Percentiles rank a stretch among this genome's conserved stretches.
These are phyloP conservation scores for Santalum album DNA, from an alignment of 164 flowering plant species.

Conservation along the genomic window DNA sequence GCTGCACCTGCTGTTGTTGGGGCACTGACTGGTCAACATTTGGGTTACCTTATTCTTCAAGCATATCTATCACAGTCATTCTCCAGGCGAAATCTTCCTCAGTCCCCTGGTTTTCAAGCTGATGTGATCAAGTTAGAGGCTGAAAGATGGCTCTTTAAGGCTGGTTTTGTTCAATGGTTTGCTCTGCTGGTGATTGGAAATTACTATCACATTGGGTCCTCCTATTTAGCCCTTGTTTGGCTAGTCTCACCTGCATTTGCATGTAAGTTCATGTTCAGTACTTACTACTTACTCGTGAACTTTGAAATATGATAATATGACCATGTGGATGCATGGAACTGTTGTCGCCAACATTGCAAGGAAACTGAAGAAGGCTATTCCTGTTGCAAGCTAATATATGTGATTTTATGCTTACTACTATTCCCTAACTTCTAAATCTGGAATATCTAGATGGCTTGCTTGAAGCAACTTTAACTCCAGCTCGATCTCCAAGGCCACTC, in stretches of 20 bases:
- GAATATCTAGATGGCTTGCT: conserved; percentile 75
- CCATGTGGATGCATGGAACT: background rate
- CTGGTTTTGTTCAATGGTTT: conserved; percentile 86
- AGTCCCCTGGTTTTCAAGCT: conserved; percentile 30
- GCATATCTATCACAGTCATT: conserved; percentile 30
- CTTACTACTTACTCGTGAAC: too few relatives aligned
- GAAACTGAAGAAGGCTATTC: background rate
- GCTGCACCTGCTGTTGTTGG: conserved; percentile 87
- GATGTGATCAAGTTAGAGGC: conserved; percentile 62
- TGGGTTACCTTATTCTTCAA: conserved; percentile 57
- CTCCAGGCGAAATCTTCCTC: conserved; percentile 28
- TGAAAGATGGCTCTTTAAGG: conserved; percentile 91
- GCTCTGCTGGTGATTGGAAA: conserved; percentile 53
- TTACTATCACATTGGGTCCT: conserved; percentile 64
- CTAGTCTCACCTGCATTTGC: conserved; percentile 80
- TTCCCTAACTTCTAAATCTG: conserved; percentile 8
- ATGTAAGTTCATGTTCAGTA: conserved; percentile 42
- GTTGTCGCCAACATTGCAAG: background rate
- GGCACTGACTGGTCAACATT: conserved; percentile 76
- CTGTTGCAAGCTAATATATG: background rate
- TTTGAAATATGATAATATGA: too few relatives aligned
- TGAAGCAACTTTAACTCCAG: conserved; percentile 86
- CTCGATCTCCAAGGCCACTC: conserved; percentile 71
- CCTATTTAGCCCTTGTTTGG: conserved; percentile 88
- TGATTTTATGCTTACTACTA: background rate